Conservation (phyloP, 2,329 filamentous ascomycete genomes). For the Aphanoascus verrucosus region DNA sequence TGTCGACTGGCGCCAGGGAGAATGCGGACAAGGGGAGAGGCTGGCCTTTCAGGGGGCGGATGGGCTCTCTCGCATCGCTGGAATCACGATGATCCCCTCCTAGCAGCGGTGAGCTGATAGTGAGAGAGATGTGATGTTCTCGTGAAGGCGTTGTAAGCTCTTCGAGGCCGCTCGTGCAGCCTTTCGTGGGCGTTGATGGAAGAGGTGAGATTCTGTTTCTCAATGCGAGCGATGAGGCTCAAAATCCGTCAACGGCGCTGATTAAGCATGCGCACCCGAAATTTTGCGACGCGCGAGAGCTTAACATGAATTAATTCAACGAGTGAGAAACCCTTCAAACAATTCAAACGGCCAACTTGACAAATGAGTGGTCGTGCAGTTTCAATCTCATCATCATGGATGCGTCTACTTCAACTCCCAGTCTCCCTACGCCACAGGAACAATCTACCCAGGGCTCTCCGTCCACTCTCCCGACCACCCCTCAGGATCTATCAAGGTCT, state of each 20-base stretch:
- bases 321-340: neutral
- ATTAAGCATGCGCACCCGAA: neutral
- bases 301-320: neutral
- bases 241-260: neutral
- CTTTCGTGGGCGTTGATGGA: too few species aligned
- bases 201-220: too few species aligned
- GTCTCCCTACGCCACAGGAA: constrained; percentile 1
- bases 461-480: neutral
- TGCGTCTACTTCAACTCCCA: constrained; percentile 10
- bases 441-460: constrained; percentile 1
- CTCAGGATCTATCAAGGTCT: constrained; percentile 2
- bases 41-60: neutral
- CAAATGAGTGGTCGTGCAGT: constrained; percentile 10
- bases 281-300: too few species aligned
- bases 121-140: constrained; percentile 4
- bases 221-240: too few species aligned
- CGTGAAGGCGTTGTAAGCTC: neutral
- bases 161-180: neutral
- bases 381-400: constrained; percentile 14
- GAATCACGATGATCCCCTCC: neutral
- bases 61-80: neutral
- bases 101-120: constrained; percentile 8
- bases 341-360: neutral
- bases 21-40: neutral
- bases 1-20: neutral